Percentiles rank a stretch among this genome's conserved stretches.
Conservation (phyloP, 345 rosid genomes). For the Euphorbia tirucalli region DNA sequence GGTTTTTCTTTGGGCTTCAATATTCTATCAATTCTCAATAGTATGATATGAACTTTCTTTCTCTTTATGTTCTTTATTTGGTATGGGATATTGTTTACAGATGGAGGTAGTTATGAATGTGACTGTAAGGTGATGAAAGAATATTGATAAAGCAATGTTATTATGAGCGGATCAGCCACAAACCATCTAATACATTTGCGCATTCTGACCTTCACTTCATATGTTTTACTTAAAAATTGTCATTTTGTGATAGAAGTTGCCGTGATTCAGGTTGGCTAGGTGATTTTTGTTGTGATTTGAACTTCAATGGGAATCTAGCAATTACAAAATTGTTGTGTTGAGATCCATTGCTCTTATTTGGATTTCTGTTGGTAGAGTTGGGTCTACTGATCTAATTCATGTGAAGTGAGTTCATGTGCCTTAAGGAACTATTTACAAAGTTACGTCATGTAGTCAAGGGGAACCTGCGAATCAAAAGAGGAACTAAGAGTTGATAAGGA, state of each 20-base stretch:
- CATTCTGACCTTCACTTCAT: not conserved
- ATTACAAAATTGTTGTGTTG: not conserved
- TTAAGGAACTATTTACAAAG: not conserved
- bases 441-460: not conserved
- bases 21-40: not conserved
- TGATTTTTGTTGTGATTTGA: not conserved
- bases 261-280: not conserved
- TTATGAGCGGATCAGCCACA: not conserved
- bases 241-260: not conserved
- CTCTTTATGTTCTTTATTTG: not conserved
- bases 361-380: not conserved
- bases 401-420: not conserved
- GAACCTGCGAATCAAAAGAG: not conserved
- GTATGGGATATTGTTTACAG: not conserved
- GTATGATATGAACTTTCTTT: not conserved
- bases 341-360: too few species aligned
- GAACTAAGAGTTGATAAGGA: not conserved
- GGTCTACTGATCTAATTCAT: not conserved
- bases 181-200: not conserved
- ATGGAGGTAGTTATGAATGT: not conserved
- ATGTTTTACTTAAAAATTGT: not conserved
- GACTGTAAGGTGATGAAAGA: not conserved
- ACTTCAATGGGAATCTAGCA: not conserved
- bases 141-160: not conserved
- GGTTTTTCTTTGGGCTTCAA: not conserved